Base-by-base conservation (phyloP, 345 rosid genomes). In the Eucalyptus viminalis region DNA sequence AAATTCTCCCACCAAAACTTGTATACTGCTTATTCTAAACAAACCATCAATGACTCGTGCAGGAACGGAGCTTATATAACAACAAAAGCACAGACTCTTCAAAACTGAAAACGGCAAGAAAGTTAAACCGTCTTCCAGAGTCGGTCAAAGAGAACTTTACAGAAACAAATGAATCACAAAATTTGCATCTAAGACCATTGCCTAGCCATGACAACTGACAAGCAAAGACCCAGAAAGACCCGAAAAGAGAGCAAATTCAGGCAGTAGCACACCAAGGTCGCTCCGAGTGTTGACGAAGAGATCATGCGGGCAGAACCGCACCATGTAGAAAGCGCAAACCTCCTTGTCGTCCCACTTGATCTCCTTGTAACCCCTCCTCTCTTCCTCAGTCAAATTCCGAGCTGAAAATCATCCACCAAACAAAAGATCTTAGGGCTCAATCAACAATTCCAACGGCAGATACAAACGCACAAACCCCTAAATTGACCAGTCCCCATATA, bases 251-350 rank as follows among this genome's bases (percentile, higher is more conserved):
- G 54, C 47, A 31, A 86, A 31, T 31, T 9, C 83, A 86, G 25
- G 43, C 1, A 50, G 40, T n/a, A 88, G 93, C 95, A n/a, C 87
- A 98, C 99, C 99, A 65, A 98, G 97, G 92, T 98, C 99, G 91
- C 99, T 98, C 88, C 94, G 94, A 83, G 99, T 98, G 93, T 98
- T 98, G 93, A 98, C 97, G 76, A 98, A 98, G 94, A 98, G 99
- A 88, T 98, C 99, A 49, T 98, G 99, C 86, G 99, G 99, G 87
- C 99, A 98, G 89, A 98, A 98, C 22, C 99, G 94, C 94, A 97
- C 99, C 99, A 98, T 98, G 89, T 94, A 97, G 89, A 93, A 96
- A 8, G 95, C 95, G 88, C 99, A 98, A 25, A 98, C 99, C 87
- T 97, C 99, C 93, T 95, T 96, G 43, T 97, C 99, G 87, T 97